Evolutionary conservation across 192 early-diverging fungal genomes (phyloP).

Genomic region (Irineochytrium annulatum): DNA sequence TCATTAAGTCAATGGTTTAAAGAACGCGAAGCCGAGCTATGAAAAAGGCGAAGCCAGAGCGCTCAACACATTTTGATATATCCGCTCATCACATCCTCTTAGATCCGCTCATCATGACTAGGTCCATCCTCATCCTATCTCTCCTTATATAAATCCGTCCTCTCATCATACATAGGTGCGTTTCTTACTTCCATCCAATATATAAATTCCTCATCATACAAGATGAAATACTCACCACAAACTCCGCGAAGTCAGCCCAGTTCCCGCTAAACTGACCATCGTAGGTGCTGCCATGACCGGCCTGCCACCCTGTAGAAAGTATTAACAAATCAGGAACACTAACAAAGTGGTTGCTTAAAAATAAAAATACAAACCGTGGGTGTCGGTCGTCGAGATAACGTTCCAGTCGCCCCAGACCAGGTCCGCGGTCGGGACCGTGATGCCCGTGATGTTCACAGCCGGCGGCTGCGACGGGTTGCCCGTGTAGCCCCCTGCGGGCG

Average conservation of each 20-base stretch:
- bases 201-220: neutral
- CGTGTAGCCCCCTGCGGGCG: too few species aligned
- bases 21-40: neutral
- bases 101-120: too few species aligned
- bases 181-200: too few species aligned
- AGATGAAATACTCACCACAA: constrained; percentile 25
- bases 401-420: constrained; percentile 51
- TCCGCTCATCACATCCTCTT: neutral
- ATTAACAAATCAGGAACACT: neutral
- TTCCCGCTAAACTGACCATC: constrained; percentile 42
- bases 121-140: too few species aligned
- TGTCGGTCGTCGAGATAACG: constrained; percentile 45
- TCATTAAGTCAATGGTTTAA: neutral
- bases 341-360: constrained; percentile 9
- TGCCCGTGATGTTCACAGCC: neutral
- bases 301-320: constrained; percentile 4
- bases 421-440: constrained; percentile 22
- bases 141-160: too few species aligned
- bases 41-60: neutral
- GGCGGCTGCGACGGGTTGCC: too few species aligned
- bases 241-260: constrained; percentile 52
- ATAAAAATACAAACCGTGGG: constrained; percentile 15
- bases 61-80: neutral
- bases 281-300: constrained; percentile 16
- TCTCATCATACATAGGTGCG: too few species aligned